Base-by-base conservation (phyloP, 805 yeast genomes). In the Yamadazyma takamatsuzukensis region DNA sequence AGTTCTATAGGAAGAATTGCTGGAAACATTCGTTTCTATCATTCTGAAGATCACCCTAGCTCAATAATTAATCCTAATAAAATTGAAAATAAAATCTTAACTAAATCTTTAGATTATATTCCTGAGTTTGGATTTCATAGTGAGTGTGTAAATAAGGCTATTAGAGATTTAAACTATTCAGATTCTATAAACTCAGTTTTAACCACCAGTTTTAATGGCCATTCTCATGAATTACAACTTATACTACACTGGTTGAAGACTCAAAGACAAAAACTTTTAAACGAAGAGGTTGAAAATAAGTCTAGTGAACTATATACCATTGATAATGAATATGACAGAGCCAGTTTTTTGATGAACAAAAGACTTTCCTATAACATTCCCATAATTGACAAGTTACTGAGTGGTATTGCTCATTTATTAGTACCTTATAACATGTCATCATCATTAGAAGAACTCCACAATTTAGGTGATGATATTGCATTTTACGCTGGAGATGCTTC, bases 391-490 rank as follows among this genome's bases (percentile, higher is more conserved):
- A 55, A 68, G 29, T 64, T 75, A 25, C 55, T 66, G 10, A 58
- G 61, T 30, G 82, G 80, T 0, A 63, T 88, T 37, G 73, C 83
- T 0, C 70, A 75, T 30, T 65, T 87, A 56, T 61, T 80, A 5
- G 53, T 75, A 16, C 96, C 96, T 1, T 68, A 71, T 32, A 81
- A 84, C 51, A 29, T 81, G 19, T 53, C 64, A 3, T 45, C 51
- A 18, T 75, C 93, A 0, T 47, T 83, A 30, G 74, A 72, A 22
- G 94, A 86, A 49, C 70, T 93, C 36, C 83, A 79, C 45, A 71
- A 75, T 32, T 67, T 89, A 35, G 71, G 87, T 9, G 97, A 90
- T 59, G 97, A 93, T 52, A 69, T 90, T 38, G 74, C 85, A 27
- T 87, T 61, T 56, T 78, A 76, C 45, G 78, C 95, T 0, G 93